These are phyloP conservation scores for Tricholoma sp. DNA, from an alignment of 768 basidiomycete species.

Conservation along the genomic window DNA sequence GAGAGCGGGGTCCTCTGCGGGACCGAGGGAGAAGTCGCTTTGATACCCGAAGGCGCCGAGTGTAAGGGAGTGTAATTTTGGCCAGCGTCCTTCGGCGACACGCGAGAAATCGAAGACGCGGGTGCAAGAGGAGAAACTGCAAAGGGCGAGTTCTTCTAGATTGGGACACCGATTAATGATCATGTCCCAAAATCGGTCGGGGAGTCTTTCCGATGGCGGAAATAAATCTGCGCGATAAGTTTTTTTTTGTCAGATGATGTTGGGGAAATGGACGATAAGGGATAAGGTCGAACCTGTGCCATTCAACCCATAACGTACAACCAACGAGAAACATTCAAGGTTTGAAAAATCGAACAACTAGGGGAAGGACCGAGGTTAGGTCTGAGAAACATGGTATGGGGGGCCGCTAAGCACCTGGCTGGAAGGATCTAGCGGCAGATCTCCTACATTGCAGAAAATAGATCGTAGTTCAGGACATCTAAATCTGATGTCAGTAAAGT, in stretches of 20 bases:
- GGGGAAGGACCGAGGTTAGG: not conserved
- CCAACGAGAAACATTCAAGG: conserved; percentile 41
- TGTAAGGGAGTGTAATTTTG: conserved; percentile 36
- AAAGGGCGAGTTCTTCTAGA: conserved; percentile 44
- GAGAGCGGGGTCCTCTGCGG: conserved; percentile 28
- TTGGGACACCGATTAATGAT: conserved; percentile 39
- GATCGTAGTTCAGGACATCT: conserved; percentile 41
- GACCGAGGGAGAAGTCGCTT: conserved; percentile 36
- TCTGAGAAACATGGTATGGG: not conserved
- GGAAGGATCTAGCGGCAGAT: conserved; percentile 25
- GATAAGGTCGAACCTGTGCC: conserved; percentile 26
- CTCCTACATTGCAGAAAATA: conserved; percentile 42
- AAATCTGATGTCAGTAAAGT: not conserved
- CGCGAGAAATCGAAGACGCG: conserved; percentile 40
- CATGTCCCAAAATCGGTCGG: conserved; percentile 43
- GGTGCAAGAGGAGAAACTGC: conserved; percentile 43
- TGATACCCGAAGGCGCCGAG: conserved; percentile 48
- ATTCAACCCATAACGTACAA: conserved; percentile 40
- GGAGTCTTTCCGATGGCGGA: conserved; percentile 34
- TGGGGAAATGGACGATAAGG: not conserved
- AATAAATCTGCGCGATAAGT: conserved; percentile 27
- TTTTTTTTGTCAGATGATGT: conserved; percentile 5
- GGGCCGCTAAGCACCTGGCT: conserved; percentile 21
- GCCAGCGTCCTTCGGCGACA: conserved; percentile 35
- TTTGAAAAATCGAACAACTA: conserved; percentile 39